These are phyloP conservation scores for Carex parvula DNA, from an alignment of 176 grass and related monocot genomes.

Conservation along the genomic window DNA sequence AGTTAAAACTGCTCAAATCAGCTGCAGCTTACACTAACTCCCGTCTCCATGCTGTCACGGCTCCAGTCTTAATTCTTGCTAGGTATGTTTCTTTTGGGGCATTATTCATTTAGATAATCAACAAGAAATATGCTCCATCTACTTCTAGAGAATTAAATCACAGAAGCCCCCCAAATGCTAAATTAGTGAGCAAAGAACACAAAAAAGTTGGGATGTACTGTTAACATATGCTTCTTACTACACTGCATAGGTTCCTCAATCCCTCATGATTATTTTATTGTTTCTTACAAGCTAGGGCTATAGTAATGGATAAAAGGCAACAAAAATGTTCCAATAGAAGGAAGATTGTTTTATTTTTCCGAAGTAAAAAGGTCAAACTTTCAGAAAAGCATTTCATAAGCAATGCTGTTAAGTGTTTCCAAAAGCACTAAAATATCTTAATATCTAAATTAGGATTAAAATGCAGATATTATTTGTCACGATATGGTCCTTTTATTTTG, in stretches of 20 bases:
- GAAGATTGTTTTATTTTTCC: neutral
- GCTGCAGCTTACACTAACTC: constrained; percentile 86
- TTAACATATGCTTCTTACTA: neutral
- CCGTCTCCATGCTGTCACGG: constrained; percentile 78
- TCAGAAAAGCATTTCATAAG: neutral
- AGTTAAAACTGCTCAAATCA: constrained; percentile 84
- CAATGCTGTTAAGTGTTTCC: neutral
- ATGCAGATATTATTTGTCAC: neutral
- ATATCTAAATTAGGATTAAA: neutral
- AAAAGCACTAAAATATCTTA: neutral
- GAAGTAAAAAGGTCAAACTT: neutral
- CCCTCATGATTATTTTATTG: neutral
- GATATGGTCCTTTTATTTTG: neutral
- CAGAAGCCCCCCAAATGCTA: neutral
- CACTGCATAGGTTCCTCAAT: neutral
- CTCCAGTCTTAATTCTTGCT: constrained; percentile 83
- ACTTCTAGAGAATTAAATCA: neutral
- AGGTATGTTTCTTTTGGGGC: constrained; percentile 42
- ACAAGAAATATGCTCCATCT: neutral
- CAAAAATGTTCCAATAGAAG: neutral
- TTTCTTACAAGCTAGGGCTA: neutral
- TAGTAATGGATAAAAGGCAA: neutral
- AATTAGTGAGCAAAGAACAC: neutral
- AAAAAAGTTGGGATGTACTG: neutral
- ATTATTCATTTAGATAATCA: constrained; percentile 7